Base-by-base conservation (phyloP, 2,329 filamentous ascomycete genomes). In the Aspergillus tubingensis region DNA sequence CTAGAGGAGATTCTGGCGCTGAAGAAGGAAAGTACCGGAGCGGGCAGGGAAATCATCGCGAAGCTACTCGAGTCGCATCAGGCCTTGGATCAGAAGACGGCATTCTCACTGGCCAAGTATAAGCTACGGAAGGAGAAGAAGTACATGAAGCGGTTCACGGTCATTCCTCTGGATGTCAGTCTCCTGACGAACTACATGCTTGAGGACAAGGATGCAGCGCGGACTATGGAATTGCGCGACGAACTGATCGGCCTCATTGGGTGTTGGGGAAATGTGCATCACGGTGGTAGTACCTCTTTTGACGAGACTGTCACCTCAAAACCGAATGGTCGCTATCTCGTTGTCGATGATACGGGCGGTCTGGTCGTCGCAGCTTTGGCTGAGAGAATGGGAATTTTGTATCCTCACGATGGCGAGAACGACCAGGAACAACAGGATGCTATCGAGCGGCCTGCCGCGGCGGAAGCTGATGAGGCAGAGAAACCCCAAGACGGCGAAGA, bases 21-120 rank as follows among this genome's bases (percentile, higher is more conserved):
- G 65, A 91, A 91, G 74, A 85, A 83, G 69, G 83, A 92, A 59
- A 90, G 89, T 10, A 87, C 88, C 3, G 88, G 88, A 5, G 91
- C 91, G 0, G 94, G 93, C 11, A 90, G 91, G 74, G 93, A 96
- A 54, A 85, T 99, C 51, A 95, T 99, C 65, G 89, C 91, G n/a
- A 96, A 93, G 77, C 87, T 99, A 25, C 85, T 99, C 76, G 84
- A 92, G 30, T 95, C 92, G 47, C 95, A 99, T 76, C 88, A 91
- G 17, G 91, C 89, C 1, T 84, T 99, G 47, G 92, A 96, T 67
- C 90, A 98, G 79, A 99, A 99, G 82, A 98, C 95, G 0, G 84
- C 88, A 0, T 99, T 96, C 72, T 96, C 92, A 2, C 81, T 97
- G 60, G 93, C 94, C 47, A 99, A 99, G 76, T 99, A 99, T 78